phyloP scores from a whole-genome alignment of 2,329 filamentous ascomycete species.

The Aspergillus eucalypticola region DNA sequence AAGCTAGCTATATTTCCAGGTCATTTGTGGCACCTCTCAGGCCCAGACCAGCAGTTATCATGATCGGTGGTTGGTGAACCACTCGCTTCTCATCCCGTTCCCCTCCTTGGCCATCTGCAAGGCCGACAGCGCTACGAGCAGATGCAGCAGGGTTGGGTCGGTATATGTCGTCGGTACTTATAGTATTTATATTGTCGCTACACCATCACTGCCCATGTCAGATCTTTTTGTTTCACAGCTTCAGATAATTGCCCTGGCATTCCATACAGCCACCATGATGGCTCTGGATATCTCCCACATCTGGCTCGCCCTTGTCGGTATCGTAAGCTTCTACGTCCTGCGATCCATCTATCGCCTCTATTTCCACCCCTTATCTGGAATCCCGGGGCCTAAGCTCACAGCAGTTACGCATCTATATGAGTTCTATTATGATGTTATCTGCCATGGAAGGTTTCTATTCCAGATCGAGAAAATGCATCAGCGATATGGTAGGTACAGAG shows the following conservation, averaged over 20 bases:
- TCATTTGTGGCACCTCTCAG: too few species aligned
- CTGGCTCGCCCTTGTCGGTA: neutral
- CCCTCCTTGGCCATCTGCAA: too few species aligned
- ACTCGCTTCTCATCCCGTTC: too few species aligned
- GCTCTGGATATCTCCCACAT: neutral
- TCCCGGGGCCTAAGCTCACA: neutral
- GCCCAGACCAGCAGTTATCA: too few species aligned
- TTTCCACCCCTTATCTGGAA: neutral
- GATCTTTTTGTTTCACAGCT: neutral
- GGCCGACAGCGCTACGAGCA: too few species aligned
- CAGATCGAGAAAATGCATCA: slow-evolving; percentile 6
- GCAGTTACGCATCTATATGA: neutral
- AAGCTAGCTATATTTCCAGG: too few species aligned
- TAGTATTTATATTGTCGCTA: neutral
- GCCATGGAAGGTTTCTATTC: neutral
- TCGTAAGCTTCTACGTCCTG: neutral
- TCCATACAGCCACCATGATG: neutral
- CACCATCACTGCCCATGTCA: neutral
- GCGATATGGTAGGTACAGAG: slow-evolving; percentile 3
- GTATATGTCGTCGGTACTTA: neutral
- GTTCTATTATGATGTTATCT: slow-evolving; percentile 1
- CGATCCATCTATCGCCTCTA: neutral
- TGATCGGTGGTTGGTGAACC: too few species aligned
- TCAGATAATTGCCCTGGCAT: neutral
- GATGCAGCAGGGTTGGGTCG: neutral